phyloP scores from a whole-genome alignment of 345 rosid species.

The Euphorbia pulcherrima region DNA sequence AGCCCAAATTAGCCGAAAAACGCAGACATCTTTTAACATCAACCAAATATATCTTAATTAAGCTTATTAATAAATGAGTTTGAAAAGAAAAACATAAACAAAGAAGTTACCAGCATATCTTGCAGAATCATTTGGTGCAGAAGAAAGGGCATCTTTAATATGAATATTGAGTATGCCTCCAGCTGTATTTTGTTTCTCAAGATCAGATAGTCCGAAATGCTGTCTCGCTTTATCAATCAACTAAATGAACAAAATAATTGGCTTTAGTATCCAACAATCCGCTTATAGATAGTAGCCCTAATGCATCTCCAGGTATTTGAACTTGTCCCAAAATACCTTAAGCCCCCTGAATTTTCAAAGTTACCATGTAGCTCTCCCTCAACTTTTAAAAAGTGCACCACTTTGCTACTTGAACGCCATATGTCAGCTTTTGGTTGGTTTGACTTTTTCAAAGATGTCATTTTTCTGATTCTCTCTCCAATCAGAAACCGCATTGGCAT shows the following conservation, averaged over 20 bases:
- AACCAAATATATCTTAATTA: not conserved
- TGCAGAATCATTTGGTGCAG: conserved; percentile 31
- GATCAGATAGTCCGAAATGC: conserved; percentile 58
- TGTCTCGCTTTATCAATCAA: conserved; percentile 65
- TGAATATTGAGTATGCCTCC: conserved; percentile 57
- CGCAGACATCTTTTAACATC: not conserved
- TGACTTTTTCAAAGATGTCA: too few species aligned
- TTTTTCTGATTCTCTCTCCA: too few species aligned
- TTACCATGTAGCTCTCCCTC: too few species aligned
- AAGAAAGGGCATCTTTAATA: conserved; percentile 57
- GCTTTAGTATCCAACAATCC: not conserved
- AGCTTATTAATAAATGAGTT: not conserved
- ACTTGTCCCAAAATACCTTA: not conserved
- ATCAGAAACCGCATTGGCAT: too few species aligned
- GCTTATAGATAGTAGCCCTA: too few species aligned
- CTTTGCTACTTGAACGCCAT: not conserved
- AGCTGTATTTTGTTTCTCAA: conserved; percentile 48
- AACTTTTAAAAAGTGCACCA: not conserved
- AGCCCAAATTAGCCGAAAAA: conserved; percentile 20
- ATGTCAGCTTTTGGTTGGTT: not conserved
- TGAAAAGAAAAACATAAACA: not conserved
- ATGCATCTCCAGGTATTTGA: too few species aligned
- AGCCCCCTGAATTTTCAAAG: too few species aligned
- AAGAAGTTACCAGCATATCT: conserved; percentile 58
- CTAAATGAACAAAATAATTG: conserved; percentile 32